phyloP scores from a whole-genome alignment of 495 filamentous ascomycete species.

The Podospora comata region DNA sequence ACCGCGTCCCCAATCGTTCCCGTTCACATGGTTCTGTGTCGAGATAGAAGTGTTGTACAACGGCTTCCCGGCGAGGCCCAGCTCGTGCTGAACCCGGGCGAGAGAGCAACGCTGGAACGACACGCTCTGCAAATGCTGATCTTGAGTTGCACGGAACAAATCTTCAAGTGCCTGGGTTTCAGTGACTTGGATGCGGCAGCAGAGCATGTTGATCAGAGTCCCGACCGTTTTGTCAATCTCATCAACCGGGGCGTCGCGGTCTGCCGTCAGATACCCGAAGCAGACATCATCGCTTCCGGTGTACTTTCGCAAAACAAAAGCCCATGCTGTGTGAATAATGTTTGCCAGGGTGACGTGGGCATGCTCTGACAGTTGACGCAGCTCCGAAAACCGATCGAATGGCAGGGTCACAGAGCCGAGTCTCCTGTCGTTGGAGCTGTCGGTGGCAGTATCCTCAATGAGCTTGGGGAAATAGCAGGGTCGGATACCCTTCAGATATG shows the following conservation, averaged over 20 bases:
- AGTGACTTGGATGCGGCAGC: constrained; percentile 43
- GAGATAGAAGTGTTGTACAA: constrained; percentile 60
- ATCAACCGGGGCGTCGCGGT: constrained; percentile 45
- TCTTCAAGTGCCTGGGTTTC: constrained; percentile 35
- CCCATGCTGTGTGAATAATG: constrained; percentile 44
- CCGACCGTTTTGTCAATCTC: constrained; percentile 47
- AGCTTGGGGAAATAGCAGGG: constrained; percentile 52
- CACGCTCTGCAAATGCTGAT: constrained; percentile 48
- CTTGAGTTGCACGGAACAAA: constrained; percentile 46
- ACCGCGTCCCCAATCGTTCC: neutral
- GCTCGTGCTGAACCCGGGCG: constrained; percentile 54
- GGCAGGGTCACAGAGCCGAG: constrained; percentile 14
- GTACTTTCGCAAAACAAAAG: constrained; percentile 34
- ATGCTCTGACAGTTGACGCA: constrained; percentile 23
- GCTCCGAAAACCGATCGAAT: constrained; percentile 23
- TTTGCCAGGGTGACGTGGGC: constrained; percentile 29
- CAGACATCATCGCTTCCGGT: constrained; percentile 38
- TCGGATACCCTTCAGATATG: constrained; percentile 46
- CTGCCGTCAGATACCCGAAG: constrained; percentile 56
- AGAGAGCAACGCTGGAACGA: constrained; percentile 53
- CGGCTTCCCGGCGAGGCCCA: constrained; percentile 48
- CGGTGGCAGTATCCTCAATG: neutral
- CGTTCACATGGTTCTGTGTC: constrained; percentile 24
- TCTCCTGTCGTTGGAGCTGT: neutral
- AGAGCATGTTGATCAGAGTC: constrained; percentile 58